phyloP scores from a whole-genome alignment of 2,329 filamentous ascomycete species.

The Stagonosporopsis tanaceti region DNA sequence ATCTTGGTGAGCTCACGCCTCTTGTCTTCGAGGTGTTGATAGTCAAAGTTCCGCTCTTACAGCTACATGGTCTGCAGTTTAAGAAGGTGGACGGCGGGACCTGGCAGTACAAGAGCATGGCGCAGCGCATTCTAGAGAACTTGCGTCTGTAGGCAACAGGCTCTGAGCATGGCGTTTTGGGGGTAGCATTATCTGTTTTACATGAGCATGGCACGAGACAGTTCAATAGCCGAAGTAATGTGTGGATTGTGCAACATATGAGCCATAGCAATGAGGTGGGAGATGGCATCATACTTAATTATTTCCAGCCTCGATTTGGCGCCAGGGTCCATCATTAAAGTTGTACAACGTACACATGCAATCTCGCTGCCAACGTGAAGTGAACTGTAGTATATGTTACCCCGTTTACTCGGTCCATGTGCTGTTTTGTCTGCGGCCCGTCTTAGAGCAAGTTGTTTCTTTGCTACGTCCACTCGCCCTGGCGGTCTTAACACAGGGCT shows the following conservation, averaged over 20 bases:
- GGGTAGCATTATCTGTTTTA: background rate
- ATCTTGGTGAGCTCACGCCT: slow-evolving; percentile 83
- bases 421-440: too few relatives aligned
- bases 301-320: background rate
- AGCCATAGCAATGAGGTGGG: background rate
- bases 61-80: slow-evolving; percentile 95
- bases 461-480: background rate
- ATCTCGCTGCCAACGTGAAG: background rate
- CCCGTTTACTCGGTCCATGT: too few relatives aligned
- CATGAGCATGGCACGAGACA: slow-evolving; percentile 2
- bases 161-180: slow-evolving; percentile 14
- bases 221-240: slow-evolving; percentile 7
- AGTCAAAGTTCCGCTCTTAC: slow-evolving; percentile 94
- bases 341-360: background rate
- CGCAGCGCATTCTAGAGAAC: slow-evolving; percentile 90
- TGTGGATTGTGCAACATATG: slow-evolving; percentile 10
- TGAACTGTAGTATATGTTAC: background rate
- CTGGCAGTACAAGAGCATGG: slow-evolving; percentile 99
- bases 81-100: slow-evolving; percentile 95
- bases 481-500: slow-evolving; percentile 10
- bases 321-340: background rate
- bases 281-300: background rate
- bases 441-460: background rate
- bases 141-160: slow-evolving; percentile 69
- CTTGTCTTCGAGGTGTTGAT: slow-evolving; percentile 96